These are phyloP conservation scores for Cynara cardunculus DNA, from an alignment of 129 eudicot genomes.

Conservation along the genomic window DNA sequence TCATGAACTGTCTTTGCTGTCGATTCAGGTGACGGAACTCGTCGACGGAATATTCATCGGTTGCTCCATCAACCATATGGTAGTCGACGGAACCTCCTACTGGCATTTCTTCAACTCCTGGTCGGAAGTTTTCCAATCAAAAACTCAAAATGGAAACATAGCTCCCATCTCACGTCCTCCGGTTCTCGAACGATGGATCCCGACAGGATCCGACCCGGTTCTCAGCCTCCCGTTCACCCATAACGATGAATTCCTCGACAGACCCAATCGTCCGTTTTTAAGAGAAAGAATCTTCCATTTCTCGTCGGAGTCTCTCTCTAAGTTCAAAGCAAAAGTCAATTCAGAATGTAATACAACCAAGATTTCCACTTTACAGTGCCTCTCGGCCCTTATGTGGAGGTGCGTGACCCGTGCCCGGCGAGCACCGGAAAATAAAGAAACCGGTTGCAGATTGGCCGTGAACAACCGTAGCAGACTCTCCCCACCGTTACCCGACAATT, in stretches of 20 bases:
- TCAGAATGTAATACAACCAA: constrained; percentile 17
- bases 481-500: constrained; percentile 45
- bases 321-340: constrained; percentile 49
- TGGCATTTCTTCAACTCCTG: constrained; percentile 63
- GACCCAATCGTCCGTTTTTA: constrained; percentile 26
- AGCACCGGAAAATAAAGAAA: constrained; percentile 19
- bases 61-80: constrained; percentile 48
- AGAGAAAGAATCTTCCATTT: constrained; percentile 57
- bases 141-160: neutral
- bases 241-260: constrained; percentile 41
- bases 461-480: constrained; percentile 42
- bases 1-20: constrained; percentile 35
- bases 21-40: constrained; percentile 59
- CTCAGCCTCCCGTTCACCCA: constrained; percentile 46
- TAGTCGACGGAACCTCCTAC: constrained; percentile 57
- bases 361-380: constrained; percentile 47
- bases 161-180: constrained; percentile 39
- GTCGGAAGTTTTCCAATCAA: constrained; percentile 33
- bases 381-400: constrained; percentile 51
- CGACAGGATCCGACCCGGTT: constrained; percentile 40
- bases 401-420: constrained; percentile 41
- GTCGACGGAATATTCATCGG: constrained; percentile 63
- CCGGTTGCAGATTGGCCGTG: constrained; percentile 26
- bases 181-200: constrained; percentile 44
- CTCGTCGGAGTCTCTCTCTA: constrained; percentile 33